Conservation (phyloP, 1,284 basidiomycete genomes). For the Prillingera fragicola region DNA sequence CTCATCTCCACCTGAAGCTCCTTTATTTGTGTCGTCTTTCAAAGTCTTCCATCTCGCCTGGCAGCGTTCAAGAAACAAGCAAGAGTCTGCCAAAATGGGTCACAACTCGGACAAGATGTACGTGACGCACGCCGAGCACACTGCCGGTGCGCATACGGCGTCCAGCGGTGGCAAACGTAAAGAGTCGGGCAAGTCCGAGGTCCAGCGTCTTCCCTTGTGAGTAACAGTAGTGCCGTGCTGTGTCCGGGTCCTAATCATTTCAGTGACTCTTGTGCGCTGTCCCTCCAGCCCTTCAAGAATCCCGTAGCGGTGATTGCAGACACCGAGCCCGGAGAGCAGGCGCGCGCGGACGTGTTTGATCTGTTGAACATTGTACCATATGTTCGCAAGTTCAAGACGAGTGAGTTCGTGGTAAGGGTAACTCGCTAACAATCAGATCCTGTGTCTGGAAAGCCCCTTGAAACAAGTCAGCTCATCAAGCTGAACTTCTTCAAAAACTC, state of each 20-base stretch:
- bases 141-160: conserved; percentile 42
- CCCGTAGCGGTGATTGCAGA: conserved; percentile 70
- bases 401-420: conserved; percentile 51
- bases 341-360: conserved; percentile 59
- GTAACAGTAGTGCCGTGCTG: conserved; percentile 15
- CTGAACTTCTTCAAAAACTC: conserved; percentile 71
- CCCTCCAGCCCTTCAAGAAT: conserved; percentile 81
- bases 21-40: neutral
- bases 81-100: conserved; percentile 34
- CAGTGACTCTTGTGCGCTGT: conserved; percentile 81
- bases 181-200: conserved; percentile 36
- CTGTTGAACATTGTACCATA: conserved; percentile 86
- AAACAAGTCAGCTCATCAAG: conserved; percentile 73
- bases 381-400: conserved; percentile 61
- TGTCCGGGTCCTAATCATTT: neutral
- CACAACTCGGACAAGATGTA: conserved; percentile 48
- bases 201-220: conserved; percentile 47
- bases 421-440: conserved; percentile 57
- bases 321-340: conserved; percentile 36
- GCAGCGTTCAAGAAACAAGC: neutral
- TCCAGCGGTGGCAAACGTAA: conserved; percentile 40
- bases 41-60: neutral
- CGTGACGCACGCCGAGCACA: conserved; percentile 48
- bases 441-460: conserved; percentile 73
- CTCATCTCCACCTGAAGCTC: neutral